These are phyloP conservation scores for Blastomyces silverae DNA, from an alignment of 2,329 filamentous ascomycete genomes.

Conservation along the genomic window DNA sequence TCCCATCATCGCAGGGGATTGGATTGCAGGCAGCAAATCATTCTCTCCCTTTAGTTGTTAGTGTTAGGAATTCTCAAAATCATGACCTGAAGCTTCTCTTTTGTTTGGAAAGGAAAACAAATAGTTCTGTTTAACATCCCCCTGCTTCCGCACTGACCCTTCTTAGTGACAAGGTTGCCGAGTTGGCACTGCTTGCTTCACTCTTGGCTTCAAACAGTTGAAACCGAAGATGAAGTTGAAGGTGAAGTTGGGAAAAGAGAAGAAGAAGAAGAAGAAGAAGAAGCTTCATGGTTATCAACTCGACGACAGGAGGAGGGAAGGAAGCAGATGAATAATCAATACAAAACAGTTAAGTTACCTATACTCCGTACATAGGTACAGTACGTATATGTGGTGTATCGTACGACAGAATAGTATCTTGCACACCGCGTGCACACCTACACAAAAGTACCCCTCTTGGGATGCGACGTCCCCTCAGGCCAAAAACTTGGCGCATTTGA, in stretches of 20 bases:
- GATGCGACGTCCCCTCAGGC: background rate
- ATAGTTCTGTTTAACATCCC: background rate
- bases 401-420: background rate
- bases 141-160: no score
- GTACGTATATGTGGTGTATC: background rate
- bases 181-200: background rate
- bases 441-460: no score
- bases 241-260: background rate
- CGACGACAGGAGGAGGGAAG: background rate
- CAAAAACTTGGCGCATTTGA: slow-evolving; percentile 16
- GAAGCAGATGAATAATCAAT: background rate
- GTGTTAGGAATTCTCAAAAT: background rate
- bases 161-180: no score
- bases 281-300: background rate
- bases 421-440: background rate
- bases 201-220: background rate
- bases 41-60: background rate
- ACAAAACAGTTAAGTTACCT: no score
- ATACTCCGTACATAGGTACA: background rate
- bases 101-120: background rate
- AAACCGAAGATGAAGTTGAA: background rate
- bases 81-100: background rate
- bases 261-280: background rate
- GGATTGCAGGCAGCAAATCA: background rate
- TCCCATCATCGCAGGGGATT: background rate